Conservation (phyloP, 805 yeast species). For the Lipomyces mesembrius region DNA sequence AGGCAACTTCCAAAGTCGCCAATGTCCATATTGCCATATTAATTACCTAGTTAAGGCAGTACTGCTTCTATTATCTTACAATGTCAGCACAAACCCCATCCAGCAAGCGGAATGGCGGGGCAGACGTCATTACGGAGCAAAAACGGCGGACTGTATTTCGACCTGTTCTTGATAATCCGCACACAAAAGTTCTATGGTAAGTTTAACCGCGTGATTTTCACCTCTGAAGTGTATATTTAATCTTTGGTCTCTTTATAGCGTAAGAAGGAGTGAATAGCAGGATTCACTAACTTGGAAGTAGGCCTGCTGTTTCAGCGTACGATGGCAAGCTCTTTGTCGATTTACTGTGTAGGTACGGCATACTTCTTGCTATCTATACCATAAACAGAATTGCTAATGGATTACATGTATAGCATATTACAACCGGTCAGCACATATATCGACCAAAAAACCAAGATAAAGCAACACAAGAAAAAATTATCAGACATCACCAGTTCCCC, state of each 20-base stretch:
- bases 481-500: not conserved
- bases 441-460: conserved; percentile 9
- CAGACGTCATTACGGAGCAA: conserved; percentile 7
- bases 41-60: not conserved
- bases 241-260: not conserved
- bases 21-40: not conserved
- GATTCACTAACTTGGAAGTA: not conserved
- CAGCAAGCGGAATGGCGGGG: not conserved
- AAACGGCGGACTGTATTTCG: conserved; percentile 39
- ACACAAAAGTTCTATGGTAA: conserved; percentile 32
- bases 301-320: conserved; percentile 27
- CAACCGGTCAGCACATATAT: conserved; percentile 19
- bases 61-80: not conserved
- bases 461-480: not conserved
- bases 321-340: conserved; percentile 29
- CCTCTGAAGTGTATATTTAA: not conserved
- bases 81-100: not conserved
- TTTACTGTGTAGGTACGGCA: conserved; percentile 19
- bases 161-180: conserved; percentile 42
- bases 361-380: not conserved
- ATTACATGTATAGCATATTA: conserved; percentile 12
- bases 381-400: not conserved
- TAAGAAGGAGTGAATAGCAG: not conserved
- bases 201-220: not conserved
- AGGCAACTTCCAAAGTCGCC: not conserved